Percentiles rank a stretch among this genome's conserved stretches.
Conservation (phyloP, 768 basidiomycete genomes). For the Tricholoma matsutake region DNA sequence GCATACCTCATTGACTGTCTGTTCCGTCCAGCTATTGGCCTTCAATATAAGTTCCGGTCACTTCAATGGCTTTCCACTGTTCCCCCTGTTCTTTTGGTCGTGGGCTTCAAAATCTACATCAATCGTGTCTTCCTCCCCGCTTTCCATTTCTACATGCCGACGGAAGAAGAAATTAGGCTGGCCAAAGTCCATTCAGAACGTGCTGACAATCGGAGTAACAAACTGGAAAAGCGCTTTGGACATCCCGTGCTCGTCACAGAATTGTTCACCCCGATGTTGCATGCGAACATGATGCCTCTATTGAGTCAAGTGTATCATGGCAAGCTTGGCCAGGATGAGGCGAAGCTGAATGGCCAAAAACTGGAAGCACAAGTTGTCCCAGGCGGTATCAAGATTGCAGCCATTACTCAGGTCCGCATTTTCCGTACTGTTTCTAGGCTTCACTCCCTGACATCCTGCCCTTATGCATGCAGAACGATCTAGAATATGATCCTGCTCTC, state of each 20-base stretch:
- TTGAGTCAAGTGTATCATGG: slow-evolving; percentile 75
- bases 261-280: slow-evolving; percentile 85
- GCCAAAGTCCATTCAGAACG: slow-evolving; percentile 78
- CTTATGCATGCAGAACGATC: slow-evolving; percentile 44
- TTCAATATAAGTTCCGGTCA: slow-evolving; percentile 72
- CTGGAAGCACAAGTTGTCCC: slow-evolving; percentile 72
- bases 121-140: slow-evolving; percentile 58
- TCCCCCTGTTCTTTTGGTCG: slow-evolving; percentile 80
- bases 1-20: slow-evolving; percentile 8
- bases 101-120: slow-evolving; percentile 84
- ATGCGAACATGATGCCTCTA: slow-evolving; percentile 80
- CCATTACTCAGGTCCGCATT: slow-evolving; percentile 61
- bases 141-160: slow-evolving; percentile 86
- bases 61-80: slow-evolving; percentile 78
- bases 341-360: slow-evolving; percentile 68
- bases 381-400: slow-evolving; percentile 81
- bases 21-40: slow-evolving; percentile 65
- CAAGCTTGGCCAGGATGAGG: slow-evolving; percentile 57
- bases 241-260: slow-evolving; percentile 89
- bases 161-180: slow-evolving; percentile 67
- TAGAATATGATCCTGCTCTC: slow-evolving; percentile 78
- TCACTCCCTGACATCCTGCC: not conserved
- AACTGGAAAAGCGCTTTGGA: slow-evolving; percentile 88
- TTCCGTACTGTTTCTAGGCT: not conserved
- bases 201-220: slow-evolving; percentile 66